These are phyloP conservation scores for Phlyctochytrium planicorne DNA, from an alignment of 192 early-diverging fungal genomes.

Conservation along the genomic window DNA sequence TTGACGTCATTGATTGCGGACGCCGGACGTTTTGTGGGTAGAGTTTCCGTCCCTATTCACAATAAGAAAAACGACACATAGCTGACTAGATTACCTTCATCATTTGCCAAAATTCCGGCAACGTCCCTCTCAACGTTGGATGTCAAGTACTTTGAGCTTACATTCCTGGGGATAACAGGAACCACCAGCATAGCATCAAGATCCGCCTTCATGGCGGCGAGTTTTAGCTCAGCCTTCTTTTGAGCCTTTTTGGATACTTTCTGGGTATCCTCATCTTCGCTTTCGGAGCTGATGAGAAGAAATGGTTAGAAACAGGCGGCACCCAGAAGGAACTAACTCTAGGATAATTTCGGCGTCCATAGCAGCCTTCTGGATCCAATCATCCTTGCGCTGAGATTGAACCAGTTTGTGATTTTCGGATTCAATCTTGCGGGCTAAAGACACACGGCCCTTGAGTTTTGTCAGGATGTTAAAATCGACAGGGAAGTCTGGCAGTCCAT, in stretches of 20 bases:
- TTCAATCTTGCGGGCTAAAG: slow-evolving; percentile 81
- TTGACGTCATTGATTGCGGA: no score
- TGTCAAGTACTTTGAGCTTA: slow-evolving; percentile 40
- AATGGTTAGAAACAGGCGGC: no score
- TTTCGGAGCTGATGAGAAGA: no score
- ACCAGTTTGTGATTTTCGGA: slow-evolving; percentile 63
- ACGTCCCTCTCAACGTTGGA: slow-evolving; percentile 29
- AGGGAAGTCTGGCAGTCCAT: slow-evolving; percentile 74
- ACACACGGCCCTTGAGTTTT: slow-evolving; percentile 73
- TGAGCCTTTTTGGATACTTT: no score
- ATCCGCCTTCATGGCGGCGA: slow-evolving; percentile 25
- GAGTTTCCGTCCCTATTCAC: no score
- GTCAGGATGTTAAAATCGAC: slow-evolving; percentile 70
- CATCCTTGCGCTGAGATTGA: slow-evolving; percentile 51
- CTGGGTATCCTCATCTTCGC: no score
- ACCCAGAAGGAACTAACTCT: slow-evolving; percentile 35
- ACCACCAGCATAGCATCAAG: slow-evolving; percentile 28
- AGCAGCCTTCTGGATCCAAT: slow-evolving; percentile 79
- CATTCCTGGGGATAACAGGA: slow-evolving; percentile 40
- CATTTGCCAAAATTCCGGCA: no score
- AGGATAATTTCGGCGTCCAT: slow-evolving; percentile 77
- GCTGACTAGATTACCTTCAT: no score
- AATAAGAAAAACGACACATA: no score
- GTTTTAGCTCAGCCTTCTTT: background rate
- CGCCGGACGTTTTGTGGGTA: no score